Evolutionary conservation across 2,329 filamentous ascomycete genomes (phyloP), one percentile per base, ranked within the genome.

Genomic region (Mycogone perniciosa): DNA sequence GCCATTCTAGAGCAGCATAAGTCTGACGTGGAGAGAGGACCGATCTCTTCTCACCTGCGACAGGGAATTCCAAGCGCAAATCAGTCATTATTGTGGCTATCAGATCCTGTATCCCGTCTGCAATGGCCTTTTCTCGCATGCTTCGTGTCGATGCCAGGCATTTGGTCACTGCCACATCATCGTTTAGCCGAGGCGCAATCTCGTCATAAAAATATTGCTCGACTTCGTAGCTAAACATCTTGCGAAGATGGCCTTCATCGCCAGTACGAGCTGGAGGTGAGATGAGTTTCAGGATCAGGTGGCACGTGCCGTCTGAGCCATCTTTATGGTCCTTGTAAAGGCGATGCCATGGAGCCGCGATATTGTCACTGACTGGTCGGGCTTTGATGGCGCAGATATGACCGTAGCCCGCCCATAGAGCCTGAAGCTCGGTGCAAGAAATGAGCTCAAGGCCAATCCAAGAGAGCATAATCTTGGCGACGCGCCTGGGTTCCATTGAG

Each of bases 181-280:
- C 59, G 0, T 66, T 60, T 2, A 86, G 62, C 0, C 60, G 60
- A 0, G 79, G 76, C 0, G 79, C 80, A 8, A 86, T 63, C 2
- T 76, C 62, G 2, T 67, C 69, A 61, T 87, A 87, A 56, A 87
- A 87, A 56, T 76, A 76, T 59, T 84, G 81, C 63, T 87, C 84
- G 4, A 85, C 80, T 42, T 82, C 73, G 56, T 87, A 87, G 60
- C 81, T 85, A 30, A 86, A 63, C 52, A 86, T 75, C 60, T 87
- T 87, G 6, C 84, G 76, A 0, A 80, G 58, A 56, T 86, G 82
- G 0, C 82, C 81, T 58, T 86, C 82, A 35, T 83, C 76, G 3
- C 66, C 57, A 34, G 82, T 76, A 0, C 47, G 54, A 31, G 52
- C 48, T 37, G 63, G 59, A 6, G 80, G 80, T 0, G 74, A 74